A percentile compares a stretch with the other conserved stretches of the same genome.
These are phyloP conservation scores for Argentina anserina DNA, from an alignment of 306 rosid species.

Conservation along the genomic window DNA sequence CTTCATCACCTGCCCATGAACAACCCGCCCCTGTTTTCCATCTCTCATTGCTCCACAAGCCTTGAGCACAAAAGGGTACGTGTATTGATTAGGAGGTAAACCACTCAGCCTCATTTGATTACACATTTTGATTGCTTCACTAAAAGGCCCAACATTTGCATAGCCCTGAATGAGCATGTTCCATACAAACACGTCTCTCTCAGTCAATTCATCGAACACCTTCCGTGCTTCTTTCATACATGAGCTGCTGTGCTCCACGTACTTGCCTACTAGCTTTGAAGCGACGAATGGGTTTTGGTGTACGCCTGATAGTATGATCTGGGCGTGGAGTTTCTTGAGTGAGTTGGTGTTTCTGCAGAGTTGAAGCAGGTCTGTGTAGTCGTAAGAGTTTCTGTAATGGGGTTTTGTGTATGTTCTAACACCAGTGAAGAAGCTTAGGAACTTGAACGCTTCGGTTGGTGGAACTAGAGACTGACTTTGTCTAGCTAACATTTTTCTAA, in stretches of 20 bases:
- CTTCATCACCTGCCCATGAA: constrained; percentile 63
- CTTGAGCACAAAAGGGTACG: constrained; percentile 70
- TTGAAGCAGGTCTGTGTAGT: constrained; percentile 35
- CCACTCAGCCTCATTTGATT: constrained; percentile 45
- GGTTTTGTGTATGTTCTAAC: constrained; percentile 4
- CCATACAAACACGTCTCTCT: constrained; percentile 71
- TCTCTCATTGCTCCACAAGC: constrained; percentile 61
- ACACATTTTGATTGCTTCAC: constrained; percentile 47
- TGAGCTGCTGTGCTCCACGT: constrained; percentile 16
- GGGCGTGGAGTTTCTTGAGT: constrained; percentile 54
- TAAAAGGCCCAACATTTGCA: constrained; percentile 58
- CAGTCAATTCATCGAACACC: constrained; percentile 63
- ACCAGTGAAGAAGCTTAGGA: constrained; percentile 11
- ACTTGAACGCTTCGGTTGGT: constrained; percentile 7
- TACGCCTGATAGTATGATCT: constrained; percentile 43
- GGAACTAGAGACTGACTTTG: constrained; percentile 22
- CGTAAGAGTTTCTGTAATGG: constrained; percentile 34
- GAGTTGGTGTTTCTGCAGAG: constrained; percentile 35
- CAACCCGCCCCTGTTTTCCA: constrained; percentile 36
- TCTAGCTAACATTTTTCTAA: constrained; percentile 31
- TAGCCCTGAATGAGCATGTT: constrained; percentile 68
- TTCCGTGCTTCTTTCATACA: constrained; percentile 45
- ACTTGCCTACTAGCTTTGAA: constrained; percentile 57
- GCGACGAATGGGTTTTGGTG: constrained; percentile 52
- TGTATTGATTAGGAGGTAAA: constrained; percentile 42